Conservation (phyloP, 2,329 filamentous ascomycete species). For the Sarocladiaceae sp. region DNA sequence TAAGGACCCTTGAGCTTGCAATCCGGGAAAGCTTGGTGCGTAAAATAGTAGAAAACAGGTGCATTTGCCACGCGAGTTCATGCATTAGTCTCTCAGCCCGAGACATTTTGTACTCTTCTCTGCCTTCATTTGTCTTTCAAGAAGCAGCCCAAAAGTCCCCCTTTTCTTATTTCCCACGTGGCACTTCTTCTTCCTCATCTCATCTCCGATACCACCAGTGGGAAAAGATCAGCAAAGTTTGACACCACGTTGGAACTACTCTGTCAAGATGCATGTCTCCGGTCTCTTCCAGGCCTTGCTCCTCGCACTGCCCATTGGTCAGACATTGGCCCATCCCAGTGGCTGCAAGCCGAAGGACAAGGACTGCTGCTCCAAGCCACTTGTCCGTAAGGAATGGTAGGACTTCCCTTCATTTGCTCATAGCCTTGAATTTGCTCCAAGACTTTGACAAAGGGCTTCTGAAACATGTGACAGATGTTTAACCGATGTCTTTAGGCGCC, state of each 20-base stretch:
- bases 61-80: background rate
- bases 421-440: too few relatives aligned
- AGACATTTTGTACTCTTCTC: background rate
- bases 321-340: background rate
- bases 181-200: too few relatives aligned
- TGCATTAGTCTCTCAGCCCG: background rate
- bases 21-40: too few relatives aligned
- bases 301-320: conserved; percentile 5
- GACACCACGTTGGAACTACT: background rate
- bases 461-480: background rate
- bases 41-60: too few relatives aligned
- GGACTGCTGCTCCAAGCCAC: background rate
- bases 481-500: conserved; percentile 13
- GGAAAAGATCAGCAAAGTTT: background rate
- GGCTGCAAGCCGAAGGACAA: conserved; percentile 6
- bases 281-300: background rate
- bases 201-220: background rate
- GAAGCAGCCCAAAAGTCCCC: background rate
- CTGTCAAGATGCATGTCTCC: background rate
- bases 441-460: too few relatives aligned
- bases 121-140: background rate
- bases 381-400: conserved; percentile 17
- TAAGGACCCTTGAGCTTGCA: too few relatives aligned
- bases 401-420: conserved; percentile 3
- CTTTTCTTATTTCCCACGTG: background rate